Evolutionary conservation across 1,284 basidiomycete genomes (phyloP).

Genomic region (Marasmius oreades): DNA sequence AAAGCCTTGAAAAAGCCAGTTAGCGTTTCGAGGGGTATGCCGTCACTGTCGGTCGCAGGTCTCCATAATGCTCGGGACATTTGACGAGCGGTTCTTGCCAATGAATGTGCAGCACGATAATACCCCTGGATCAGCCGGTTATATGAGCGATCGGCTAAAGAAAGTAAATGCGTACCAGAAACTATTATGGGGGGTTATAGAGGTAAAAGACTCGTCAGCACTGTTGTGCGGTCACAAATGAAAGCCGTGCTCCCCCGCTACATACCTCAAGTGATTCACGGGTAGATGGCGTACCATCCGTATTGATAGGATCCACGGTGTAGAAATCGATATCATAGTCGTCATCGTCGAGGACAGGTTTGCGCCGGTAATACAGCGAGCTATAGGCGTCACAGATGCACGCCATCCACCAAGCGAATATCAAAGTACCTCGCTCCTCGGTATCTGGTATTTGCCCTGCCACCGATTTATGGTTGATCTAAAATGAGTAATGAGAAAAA

Average conservation of each 20-base stretch:
- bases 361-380: slow-evolving; percentile 43
- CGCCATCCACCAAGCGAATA: slow-evolving; percentile 82
- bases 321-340: slow-evolving; percentile 77
- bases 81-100: slow-evolving; percentile 75
- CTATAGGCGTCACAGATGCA: slow-evolving; percentile 50
- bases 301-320: slow-evolving; percentile 58
- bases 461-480: slow-evolving; percentile 81
- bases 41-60: slow-evolving; percentile 69
- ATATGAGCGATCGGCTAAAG: slow-evolving; percentile 32
- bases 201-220: neutral
- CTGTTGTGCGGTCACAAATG: neutral
- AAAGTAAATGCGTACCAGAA: slow-evolving; percentile 30
- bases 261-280: slow-evolving; percentile 72
- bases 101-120: slow-evolving; percentile 73
- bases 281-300: slow-evolving; percentile 56
- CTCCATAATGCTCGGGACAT: slow-evolving; percentile 79
- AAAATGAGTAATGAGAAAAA: slow-evolving; percentile 16
- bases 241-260: slow-evolving; percentile 9
- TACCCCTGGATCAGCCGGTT: slow-evolving; percentile 54
- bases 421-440: slow-evolving; percentile 74
- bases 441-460: slow-evolving; percentile 65
- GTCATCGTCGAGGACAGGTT: slow-evolving; percentile 44
- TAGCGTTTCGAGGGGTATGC: slow-evolving; percentile 68
- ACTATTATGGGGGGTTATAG: slow-evolving; percentile 21
- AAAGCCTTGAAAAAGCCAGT: slow-evolving; percentile 58